Base-by-base conservation (phyloP, 495 filamentous ascomycete genomes). In the Darksidea phi region DNA sequence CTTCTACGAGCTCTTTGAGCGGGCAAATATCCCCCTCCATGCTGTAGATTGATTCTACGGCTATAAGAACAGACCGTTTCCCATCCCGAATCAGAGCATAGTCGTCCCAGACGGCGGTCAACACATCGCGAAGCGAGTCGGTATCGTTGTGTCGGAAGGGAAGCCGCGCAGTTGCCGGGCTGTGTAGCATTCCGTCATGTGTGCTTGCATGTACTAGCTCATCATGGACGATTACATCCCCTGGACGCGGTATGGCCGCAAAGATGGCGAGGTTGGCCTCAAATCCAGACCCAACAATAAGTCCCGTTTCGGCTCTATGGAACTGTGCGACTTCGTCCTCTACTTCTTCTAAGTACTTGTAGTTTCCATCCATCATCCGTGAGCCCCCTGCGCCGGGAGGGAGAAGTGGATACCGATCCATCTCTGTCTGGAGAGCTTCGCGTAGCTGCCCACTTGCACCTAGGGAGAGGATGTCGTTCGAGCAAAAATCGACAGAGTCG, bases 11-110 rank as follows among this genome's bases (percentile, higher is more conserved):
- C 8, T 64, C 61, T 54, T 61, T 23, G 2, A 65, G 24, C 15
- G 65, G 61, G 37, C 51, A 51, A 0, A 68, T 42, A 26, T 68
- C 61, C 5, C 65, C 65, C 15, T 68, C 65, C 65, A 68, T 68
- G 54, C 61, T 64, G 26, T 68, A 68, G 6, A 68, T 20, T 1
- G 54, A 58, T 25, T 68, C 65, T 1, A 68, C 48, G 6, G 61
- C 61, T 5, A 68, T 34, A 18, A 68, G 6, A 18, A 68, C 53
- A n/a, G 18, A 57, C 1, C 54, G 25, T 23, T 49, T 57, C 12
- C 61, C 43, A 1, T 50, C 2, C 18, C 18, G 7, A 4, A 67
- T 26, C 1, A 49, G n/a, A 5, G 54, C 8, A 42, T 55, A 23
- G 1, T 47, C 20, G 1, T 54, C 47, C 32, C 8, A 7, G 6